These are phyloP conservation scores for Sclerospora graminicola DNA, from an alignment of 352 stramenopile species.

Conservation along the genomic window DNA sequence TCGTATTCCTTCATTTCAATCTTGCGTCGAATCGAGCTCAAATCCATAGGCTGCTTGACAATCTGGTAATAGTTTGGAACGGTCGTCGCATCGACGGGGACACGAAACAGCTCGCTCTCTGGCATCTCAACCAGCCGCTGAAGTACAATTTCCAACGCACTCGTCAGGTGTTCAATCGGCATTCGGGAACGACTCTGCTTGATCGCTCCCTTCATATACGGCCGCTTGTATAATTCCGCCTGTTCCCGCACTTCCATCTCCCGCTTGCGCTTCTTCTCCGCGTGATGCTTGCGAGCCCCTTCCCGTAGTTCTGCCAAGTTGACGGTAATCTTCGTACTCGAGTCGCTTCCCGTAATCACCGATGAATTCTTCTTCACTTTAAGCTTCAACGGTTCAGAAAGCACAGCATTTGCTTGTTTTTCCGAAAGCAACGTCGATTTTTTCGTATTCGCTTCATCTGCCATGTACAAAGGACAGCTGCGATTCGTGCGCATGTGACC, in stretches of 20 bases:
- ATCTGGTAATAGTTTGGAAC: slow-evolving; percentile 76
- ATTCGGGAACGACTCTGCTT: slow-evolving; percentile 72
- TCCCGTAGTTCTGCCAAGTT: slow-evolving; percentile 69
- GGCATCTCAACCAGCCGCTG: slow-evolving; percentile 60
- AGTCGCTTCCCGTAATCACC: slow-evolving; percentile 17
- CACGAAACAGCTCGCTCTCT: slow-evolving; percentile 69
- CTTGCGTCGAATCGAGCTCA: slow-evolving; percentile 58
- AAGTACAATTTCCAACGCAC: slow-evolving; percentile 51
- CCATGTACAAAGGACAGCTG: slow-evolving; percentile 77
- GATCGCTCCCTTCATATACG: slow-evolving; percentile 57
- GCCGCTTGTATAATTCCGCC: slow-evolving; percentile 70
- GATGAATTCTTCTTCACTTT: slow-evolving; percentile 43
- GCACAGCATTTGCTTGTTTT: slow-evolving; percentile 16
- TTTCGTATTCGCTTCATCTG: slow-evolving; percentile 38
- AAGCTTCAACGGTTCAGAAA: slow-evolving; percentile 44
- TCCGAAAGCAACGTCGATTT: slow-evolving; percentile 18
- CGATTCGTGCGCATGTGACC: slow-evolving; percentile 82
- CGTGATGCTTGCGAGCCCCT: slow-evolving; percentile 60
- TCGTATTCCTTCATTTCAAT: slow-evolving; percentile 57
- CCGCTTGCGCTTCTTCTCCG: slow-evolving; percentile 75
- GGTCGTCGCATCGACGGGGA: slow-evolving; percentile 42
- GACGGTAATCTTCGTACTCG: slow-evolving; percentile 52
- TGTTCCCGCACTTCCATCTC: slow-evolving; percentile 64
- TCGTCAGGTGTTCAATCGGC: slow-evolving; percentile 65
- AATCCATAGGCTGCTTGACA: slow-evolving; percentile 82